Percentiles rank a stretch among this genome's conserved stretches.
These are phyloP conservation scores for Lepidium didymum DNA, from an alignment of 345 rosid genomes.

Conservation along the genomic window DNA sequence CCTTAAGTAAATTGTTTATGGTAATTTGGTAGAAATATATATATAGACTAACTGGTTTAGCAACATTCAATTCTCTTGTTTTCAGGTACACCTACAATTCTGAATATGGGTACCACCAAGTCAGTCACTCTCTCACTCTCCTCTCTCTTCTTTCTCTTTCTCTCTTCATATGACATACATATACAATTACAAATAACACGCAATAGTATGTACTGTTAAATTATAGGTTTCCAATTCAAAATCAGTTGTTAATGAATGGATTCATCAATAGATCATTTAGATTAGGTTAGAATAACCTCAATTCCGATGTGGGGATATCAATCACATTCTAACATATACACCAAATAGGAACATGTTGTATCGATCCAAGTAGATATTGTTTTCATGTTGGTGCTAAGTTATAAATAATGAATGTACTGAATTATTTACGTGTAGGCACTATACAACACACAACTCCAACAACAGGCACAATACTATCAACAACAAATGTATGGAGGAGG, in stretches of 20 bases:
- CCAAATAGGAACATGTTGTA: no score
- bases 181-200: background rate
- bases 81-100: slow-evolving; percentile 68
- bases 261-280: no score
- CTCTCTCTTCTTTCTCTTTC: background rate
- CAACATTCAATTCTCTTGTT: slow-evolving; percentile 22
- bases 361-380: no score
- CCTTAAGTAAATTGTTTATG: background rate
- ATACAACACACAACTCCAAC: slow-evolving; percentile 63
- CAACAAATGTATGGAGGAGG: slow-evolving; percentile 55
- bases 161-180: background rate
- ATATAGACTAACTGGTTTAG: slow-evolving; percentile 13
- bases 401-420: background rate
- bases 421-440: slow-evolving; percentile 38
- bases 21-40: slow-evolving; percentile 14
- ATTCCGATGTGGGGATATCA: no score
- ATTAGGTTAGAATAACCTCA: no score
- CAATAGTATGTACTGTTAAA: background rate
- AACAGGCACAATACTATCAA: slow-evolving; percentile 59
- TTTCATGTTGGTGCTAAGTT: background rate
- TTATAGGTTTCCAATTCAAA: no score
- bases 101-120: slow-evolving; percentile 78
- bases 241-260: no score
- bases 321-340: no score
- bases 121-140: slow-evolving; percentile 27